Percentiles rank a stretch among this genome's conserved stretches.
Conservation (phyloP, 2,329 filamentous ascomycete species). For the Ceratocystis harringtonii region DNA sequence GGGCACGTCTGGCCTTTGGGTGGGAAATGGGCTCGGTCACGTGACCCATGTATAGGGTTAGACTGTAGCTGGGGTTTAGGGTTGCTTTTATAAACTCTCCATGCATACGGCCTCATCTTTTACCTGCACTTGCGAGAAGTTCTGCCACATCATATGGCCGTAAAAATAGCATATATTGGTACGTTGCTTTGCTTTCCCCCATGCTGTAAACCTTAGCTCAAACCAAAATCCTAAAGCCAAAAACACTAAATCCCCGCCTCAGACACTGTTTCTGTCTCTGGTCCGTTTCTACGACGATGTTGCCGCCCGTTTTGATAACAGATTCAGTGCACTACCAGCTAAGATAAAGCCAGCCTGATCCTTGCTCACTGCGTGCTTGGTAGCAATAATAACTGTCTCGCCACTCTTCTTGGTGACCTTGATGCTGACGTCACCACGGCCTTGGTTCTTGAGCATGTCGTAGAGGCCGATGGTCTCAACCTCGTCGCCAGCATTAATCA, state of each 20-base stretch:
- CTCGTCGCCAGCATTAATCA: slow-evolving; percentile 66
- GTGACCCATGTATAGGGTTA: neutral
- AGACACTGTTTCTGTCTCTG: neutral
- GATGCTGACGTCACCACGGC: slow-evolving; percentile 61
- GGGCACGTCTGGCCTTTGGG: neutral
- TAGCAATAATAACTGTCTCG: slow-evolving; percentile 53
- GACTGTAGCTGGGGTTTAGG: neutral
- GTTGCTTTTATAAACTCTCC: neutral
- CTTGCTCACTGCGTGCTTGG: slow-evolving; percentile 75
- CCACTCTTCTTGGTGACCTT: slow-evolving; percentile 46
- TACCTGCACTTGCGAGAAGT: neutral
- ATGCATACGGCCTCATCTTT: too few species aligned
- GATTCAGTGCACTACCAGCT: slow-evolving; percentile 82
- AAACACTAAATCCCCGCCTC: neutral
- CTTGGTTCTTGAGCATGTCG: slow-evolving; percentile 63
- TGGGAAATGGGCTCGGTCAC: neutral
- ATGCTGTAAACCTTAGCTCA: neutral
- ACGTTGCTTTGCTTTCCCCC: neutral
- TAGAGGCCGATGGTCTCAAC: slow-evolving; percentile 71
- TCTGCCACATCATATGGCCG: neutral
- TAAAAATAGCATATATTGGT: neutral
- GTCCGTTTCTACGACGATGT: neutral
- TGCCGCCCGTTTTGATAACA: slow-evolving; percentile 49
- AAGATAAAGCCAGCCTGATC: slow-evolving; percentile 89
- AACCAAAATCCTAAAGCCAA: neutral